Evolutionary conservation across 176 grass and related monocot genomes (phyloP).

Genomic region (Oryza coarctata): DNA sequence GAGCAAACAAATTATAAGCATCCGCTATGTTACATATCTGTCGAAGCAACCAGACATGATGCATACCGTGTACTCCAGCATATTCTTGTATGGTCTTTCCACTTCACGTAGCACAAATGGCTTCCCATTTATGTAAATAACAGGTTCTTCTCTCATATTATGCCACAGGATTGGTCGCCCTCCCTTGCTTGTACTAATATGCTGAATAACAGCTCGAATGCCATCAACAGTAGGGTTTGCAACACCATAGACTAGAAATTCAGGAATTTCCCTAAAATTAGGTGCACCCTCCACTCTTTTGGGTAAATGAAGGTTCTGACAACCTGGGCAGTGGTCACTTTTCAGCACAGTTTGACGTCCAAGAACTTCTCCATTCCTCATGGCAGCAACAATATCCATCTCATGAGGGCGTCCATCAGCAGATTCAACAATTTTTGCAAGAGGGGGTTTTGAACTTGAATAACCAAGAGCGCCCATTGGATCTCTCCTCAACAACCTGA

Average conservation of each 20-base stretch:
- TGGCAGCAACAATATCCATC: conserved; percentile 81
- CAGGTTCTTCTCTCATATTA: conserved; percentile 99
- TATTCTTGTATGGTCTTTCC: conserved; percentile 97
- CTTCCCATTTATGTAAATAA: conserved; percentile 97
- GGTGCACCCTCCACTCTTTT: conserved; percentile 96
- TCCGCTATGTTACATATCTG: conserved; percentile 25
- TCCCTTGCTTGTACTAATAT: conserved; percentile 79
- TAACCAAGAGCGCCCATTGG: conserved; percentile 99
- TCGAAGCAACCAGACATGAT: conserved; percentile 28
- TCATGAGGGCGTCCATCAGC: conserved; percentile 63
- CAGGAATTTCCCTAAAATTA: conserved; percentile 91
- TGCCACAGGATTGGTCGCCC: conserved; percentile 87
- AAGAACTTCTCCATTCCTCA: conserved; percentile 93
- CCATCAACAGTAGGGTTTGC: conserved; percentile 95
- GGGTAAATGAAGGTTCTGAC: conserved; percentile 81
- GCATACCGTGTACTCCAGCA: conserved; percentile 92
- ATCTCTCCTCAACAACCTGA: conserved; percentile 83
- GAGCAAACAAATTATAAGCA: conserved; percentile 13
- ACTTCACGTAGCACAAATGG: conserved; percentile 98
- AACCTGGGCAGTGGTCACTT: conserved; percentile 94
- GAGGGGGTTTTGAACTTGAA: conserved; percentile 73
- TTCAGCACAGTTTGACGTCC: conserved; percentile 95
- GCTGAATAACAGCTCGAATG: conserved; percentile 78
- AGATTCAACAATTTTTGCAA: conserved; percentile 63
- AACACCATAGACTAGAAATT: conserved; percentile 96